A percentile compares a stretch with the other conserved stretches of the same genome.
These are phyloP conservation scores for Rhododendron ovatum DNA, from an alignment of 148 eudicot species.

Conservation along the genomic window DNA sequence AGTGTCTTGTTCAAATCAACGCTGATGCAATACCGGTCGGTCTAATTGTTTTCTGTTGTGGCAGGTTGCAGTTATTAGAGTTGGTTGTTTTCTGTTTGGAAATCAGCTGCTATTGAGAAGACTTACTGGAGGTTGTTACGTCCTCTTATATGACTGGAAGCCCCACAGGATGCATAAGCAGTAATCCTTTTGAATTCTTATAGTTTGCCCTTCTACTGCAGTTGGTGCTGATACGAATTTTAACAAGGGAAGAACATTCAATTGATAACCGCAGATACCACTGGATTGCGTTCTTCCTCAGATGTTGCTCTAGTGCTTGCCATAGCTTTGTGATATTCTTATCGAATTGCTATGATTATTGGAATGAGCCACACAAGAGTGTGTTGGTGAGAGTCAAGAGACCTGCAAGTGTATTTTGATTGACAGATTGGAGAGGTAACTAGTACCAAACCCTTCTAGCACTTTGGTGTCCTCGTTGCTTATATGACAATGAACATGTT, in stretches of 20 bases:
- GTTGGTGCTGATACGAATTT: not conserved
- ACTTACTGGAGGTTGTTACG: too few species aligned
- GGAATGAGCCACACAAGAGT: not conserved
- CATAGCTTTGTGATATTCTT: not conserved
- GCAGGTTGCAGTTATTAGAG: not conserved
- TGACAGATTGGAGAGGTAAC: not conserved
- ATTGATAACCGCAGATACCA: not conserved
- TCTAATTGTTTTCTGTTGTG: not conserved
- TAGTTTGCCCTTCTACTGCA: not conserved
- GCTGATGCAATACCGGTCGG: not conserved
- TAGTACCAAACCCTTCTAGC: not conserved
- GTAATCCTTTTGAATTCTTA: not conserved
- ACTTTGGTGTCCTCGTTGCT: not conserved
- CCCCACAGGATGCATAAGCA: not conserved
- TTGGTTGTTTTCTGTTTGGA: not conserved
- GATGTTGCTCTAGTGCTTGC: not conserved
- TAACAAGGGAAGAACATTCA: not conserved
- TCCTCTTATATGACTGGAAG: not conserved
- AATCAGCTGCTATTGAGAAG: not conserved
- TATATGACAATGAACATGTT: not conserved
- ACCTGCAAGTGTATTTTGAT: not conserved
- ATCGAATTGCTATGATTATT: not conserved
- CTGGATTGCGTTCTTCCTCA: not conserved
- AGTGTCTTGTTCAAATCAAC: not conserved
- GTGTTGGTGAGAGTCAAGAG: not conserved